phyloP scores from a whole-genome alignment of 495 filamentous ascomycete species.

The Acidiella bohemica region DNA sequence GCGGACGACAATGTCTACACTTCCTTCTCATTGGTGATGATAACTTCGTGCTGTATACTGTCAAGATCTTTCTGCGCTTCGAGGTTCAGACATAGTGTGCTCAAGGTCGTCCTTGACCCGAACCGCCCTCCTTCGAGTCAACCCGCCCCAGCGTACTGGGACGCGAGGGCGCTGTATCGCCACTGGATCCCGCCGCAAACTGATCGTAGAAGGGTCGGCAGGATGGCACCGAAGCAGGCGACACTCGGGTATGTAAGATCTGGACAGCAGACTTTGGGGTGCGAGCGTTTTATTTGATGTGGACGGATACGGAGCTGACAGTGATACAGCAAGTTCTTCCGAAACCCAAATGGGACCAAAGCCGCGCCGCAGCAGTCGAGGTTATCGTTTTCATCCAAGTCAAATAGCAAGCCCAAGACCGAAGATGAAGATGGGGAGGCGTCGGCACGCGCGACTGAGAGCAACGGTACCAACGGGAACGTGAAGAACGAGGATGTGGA shows the following conservation, averaged over 20 bases:
- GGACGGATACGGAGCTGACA: not conserved
- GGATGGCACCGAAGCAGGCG: constrained; percentile 51
- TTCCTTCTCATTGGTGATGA: too few relatives aligned
- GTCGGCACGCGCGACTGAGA: constrained; percentile 19
- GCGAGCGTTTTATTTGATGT: constrained; percentile 29
- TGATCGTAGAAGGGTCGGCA: not conserved
- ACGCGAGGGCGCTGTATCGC: constrained; percentile 1
- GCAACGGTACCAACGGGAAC: constrained; percentile 14
- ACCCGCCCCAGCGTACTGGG: constrained; percentile 2
- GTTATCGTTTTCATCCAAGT: constrained; percentile 20
- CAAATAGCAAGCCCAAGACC: constrained; percentile 23
- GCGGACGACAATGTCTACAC: too few relatives aligned
- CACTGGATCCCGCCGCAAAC: constrained; percentile 10
- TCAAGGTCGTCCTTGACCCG: constrained; percentile 2
- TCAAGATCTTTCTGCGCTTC: constrained; percentile 12
- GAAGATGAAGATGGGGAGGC: constrained; percentile 26
- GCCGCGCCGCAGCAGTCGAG: constrained; percentile 52
- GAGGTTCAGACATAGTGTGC: constrained; percentile 2
- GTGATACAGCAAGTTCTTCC: constrained; percentile 54
- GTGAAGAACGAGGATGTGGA: constrained; percentile 14
- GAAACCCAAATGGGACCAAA: constrained; percentile 39
- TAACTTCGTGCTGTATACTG: constrained; percentile 15
- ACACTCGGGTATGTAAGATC: constrained; percentile 86
- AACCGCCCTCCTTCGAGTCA: constrained; percentile 4
- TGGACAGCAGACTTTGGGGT: constrained; percentile 72